Evolutionary conservation across 2,329 filamentous ascomycete species (phyloP), one percentile per base, ranked within the genome.

Genomic region (Zarea fungicola): DNA sequence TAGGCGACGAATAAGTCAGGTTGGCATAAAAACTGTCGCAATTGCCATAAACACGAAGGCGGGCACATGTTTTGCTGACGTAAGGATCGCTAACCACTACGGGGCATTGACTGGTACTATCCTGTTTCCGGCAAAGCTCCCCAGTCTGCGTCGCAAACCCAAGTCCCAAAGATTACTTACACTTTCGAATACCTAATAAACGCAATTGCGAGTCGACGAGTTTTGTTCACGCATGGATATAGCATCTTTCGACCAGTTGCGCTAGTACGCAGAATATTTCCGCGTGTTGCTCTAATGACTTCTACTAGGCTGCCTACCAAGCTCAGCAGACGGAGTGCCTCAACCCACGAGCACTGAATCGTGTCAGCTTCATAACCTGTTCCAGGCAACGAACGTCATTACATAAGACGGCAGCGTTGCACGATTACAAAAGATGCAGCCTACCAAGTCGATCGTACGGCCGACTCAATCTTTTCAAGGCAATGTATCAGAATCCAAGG

Each of bases 31-130:
- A 49, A 23, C 25, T 6, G 31, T 14, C 19, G 6, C 11, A 18
- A 14, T 11, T 31, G 39, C 37, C 26, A 11, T 49, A 19, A 42
- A 29, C 29, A 42, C 21, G 35, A 42, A 37, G 41, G 32, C 39
- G 45, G 45, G 37, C 44, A 41, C 28, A n/a, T 4, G 36, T 25
- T n/a, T n/a, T 42, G 49, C 49, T 51, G 49, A 51, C 49, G 42
- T 51, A 51, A 51, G 16, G 32, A 16, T 34, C 13, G 11, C 11
- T n/a, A 4, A 3, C 21, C 14, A 14, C 25, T 3, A 23, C 19
- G 19, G 34, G 21, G 9, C 42, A 13, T 19, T n/a, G 21, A 42
- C 29, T 23, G 14, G 18, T 29, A 35, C 35, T 32, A 35, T 40
- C 31, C 45, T 48, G 45, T 48, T 48, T 48, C 21, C 45, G 37